Conservation (phyloP, 2,329 filamentous ascomycete genomes). For the Cryphonectria carpinicola region DNA sequence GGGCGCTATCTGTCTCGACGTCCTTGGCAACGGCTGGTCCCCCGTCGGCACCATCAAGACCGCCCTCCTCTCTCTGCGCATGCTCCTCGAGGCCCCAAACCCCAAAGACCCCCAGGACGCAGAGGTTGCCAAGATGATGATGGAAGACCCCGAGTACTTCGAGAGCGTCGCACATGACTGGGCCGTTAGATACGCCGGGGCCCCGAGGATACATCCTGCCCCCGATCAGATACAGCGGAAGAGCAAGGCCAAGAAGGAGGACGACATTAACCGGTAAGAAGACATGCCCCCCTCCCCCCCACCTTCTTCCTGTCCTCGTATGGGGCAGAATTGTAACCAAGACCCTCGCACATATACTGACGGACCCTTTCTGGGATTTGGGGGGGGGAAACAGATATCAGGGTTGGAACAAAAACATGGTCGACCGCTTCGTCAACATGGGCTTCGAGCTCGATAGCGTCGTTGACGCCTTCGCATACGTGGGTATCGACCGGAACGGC, state of each 20-base stretch:
- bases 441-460: slow-evolving; percentile 89
- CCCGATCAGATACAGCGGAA: slow-evolving; percentile 49
- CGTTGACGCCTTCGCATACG: slow-evolving; percentile 78
- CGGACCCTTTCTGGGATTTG: slow-evolving; percentile 17
- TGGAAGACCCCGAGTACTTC: slow-evolving; percentile 78
- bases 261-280: slow-evolving; percentile 53
- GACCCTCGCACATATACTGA: background rate
- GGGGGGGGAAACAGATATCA: slow-evolving; percentile 63
- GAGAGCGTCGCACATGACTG: slow-evolving; percentile 84
- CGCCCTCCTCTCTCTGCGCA: slow-evolving; percentile 88
- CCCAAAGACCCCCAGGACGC: slow-evolving; percentile 97
- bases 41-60: slow-evolving; percentile 97
- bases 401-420: slow-evolving; percentile 82
- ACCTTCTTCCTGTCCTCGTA: too few relatives aligned
- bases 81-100: slow-evolving; percentile 89
- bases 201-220: slow-evolving; percentile 56
- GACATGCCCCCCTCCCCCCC: background rate
- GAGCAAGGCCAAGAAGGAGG: slow-evolving; percentile 55
- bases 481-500: slow-evolving; percentile 78
- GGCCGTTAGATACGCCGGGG: slow-evolving; percentile 82
- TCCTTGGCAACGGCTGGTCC: slow-evolving; percentile 86
- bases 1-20: slow-evolving; percentile 97
- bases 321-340: background rate
- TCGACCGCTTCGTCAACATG: slow-evolving; percentile 87
- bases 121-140: slow-evolving; percentile 89